Evolutionary conservation across 257 asterid species (phyloP), one percentile per base, ranked within the genome.

Genomic region (Penstemon newberryi): DNA sequence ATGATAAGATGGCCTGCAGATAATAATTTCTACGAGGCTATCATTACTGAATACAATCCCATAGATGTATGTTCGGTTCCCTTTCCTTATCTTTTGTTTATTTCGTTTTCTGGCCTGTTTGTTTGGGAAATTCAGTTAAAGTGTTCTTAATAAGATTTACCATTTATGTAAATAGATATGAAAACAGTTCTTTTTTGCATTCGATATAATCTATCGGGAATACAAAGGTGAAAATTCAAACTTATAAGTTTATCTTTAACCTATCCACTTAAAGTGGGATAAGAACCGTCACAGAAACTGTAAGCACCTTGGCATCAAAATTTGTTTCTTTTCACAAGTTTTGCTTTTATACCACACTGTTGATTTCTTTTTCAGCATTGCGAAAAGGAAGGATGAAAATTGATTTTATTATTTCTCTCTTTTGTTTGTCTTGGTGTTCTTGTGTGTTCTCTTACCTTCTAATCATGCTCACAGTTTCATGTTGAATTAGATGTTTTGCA

Each of bases 1-100:
- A 94, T 94, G 99, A 91, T 83, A 59, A 85, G 96, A 82, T 91
- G 92, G 95, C 96, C 96, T 40, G 92, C 72, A 5, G 97, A 91
- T 89, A 82, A 80, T 75, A 94, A 91, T 77, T 94, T 94, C 75
- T 91, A 87, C 55, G 97, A 91, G 86, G 99, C 99, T 70, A 65
- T 85, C 74, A 86, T 94, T 78, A 80, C 82, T 66, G 88, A 89
- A 59, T 91, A 85, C 78, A 83, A 89, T 65, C 86, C 92, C 33
- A 78, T 71, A 41, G 93, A 94, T 79, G 99, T 94, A 83, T 70
- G 88, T 80, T 12, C 68, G 4, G 37, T 63, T 63, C 45, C 54
- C 69, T 60, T 44, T 71, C 25, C 10, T 39, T 80, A 62, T 45
- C 69, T 70, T 49, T 44, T 55, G 45, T 19, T 25, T 25, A 25